Base-by-base conservation (phyloP, 176 grass and related monocot species). In the Bothriochloa decipiens region DNA sequence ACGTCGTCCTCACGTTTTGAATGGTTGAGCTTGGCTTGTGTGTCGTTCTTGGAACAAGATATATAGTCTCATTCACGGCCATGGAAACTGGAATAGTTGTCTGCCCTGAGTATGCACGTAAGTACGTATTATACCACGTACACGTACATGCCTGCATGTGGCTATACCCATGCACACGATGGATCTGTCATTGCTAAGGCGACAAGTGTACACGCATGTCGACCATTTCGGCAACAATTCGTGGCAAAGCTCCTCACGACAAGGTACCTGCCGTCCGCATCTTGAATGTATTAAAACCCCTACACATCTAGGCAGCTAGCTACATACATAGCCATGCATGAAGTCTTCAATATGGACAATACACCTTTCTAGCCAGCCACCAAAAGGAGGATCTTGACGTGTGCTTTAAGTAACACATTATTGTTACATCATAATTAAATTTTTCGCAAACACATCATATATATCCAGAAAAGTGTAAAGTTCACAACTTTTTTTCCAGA, bases 221-320 rank as follows among this genome's bases (percentile, higher is more conserved):
- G 78, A 82, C 65, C 32, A 29, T 87, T 58, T 75, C 13, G 1
- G 88, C 77, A 85, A 64, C 85, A 87, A 55, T 81, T 89, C 77
- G 40, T 53, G 77, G 53, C 50, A 6, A 85, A 42, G 17, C 64
- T 81, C 43, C 77, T 77, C 17, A 64, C 53, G 53, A 46, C n/a
- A 75, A 52, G 17, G 70, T 75, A 25, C 17, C 18, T 68, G n/a
- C 17, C 75, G 23, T 49, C 26, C 12, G 46, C 25, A 70, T 85
- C 74, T 40, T 60, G 22, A 60, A 60, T 60, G 57, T 23, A 60
- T 33, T 16, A 85, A n/a, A n/a, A 49, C 8, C 40, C 8, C 67
- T 22, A 49, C 40, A 22, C 17, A 37, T 32, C 11, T 72, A 83
- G 40, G 13, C 8, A 17, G 36, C n/a, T 28, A 57, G 50, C 8